phyloP scores from a whole-genome alignment of 1,284 basidiomycete species.

The Microbotryum scabiosae region DNA sequence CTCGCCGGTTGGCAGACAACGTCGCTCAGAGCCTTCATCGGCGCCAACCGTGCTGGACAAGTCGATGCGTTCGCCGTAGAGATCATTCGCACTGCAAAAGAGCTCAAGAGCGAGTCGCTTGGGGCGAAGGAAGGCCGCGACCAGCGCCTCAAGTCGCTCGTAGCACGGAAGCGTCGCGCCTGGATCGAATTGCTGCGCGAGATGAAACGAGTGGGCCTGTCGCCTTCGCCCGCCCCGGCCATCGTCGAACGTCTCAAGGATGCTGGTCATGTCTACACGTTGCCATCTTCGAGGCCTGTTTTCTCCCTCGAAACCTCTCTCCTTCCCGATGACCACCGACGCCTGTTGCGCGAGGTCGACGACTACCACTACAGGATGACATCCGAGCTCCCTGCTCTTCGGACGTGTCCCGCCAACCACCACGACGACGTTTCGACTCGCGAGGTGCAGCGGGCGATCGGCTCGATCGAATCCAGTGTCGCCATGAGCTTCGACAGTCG shows the following conservation, averaged over 20 bases:
- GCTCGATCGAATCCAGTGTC: slow-evolving; percentile 64
- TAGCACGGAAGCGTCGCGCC: slow-evolving; percentile 75
- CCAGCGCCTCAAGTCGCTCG: slow-evolving; percentile 68
- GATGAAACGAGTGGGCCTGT: slow-evolving; percentile 70
- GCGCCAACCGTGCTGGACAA: slow-evolving; percentile 7
- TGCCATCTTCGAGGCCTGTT: slow-evolving; percentile 41
- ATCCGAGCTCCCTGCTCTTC: slow-evolving; percentile 59
- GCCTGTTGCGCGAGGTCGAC: slow-evolving; percentile 15
- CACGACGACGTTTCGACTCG: slow-evolving; percentile 72
- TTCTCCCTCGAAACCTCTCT: slow-evolving; percentile 16
- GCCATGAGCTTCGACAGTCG: slow-evolving; percentile 21
- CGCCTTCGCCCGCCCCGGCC: slow-evolving; percentile 63
- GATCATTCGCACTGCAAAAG: slow-evolving; percentile 61
- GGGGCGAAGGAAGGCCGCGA: slow-evolving; percentile 51
- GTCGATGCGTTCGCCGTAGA: slow-evolving; percentile 52
- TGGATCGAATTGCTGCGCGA: slow-evolving; percentile 87
- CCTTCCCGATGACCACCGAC: slow-evolving; percentile 38
- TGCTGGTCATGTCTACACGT: slow-evolving; percentile 58
- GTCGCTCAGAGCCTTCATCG: slow-evolving; percentile 6
- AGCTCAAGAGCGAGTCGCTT: slow-evolving; percentile 50
- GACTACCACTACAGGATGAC: slow-evolving; percentile 64
- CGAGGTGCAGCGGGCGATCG: slow-evolving; percentile 72
- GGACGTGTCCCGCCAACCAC: slow-evolving; percentile 59
- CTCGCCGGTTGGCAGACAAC: slow-evolving; percentile 10
- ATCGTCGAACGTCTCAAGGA: slow-evolving; percentile 57